phyloP scores from a whole-genome alignment of 495 filamentous ascomycete species.

The Xylaria intraflava region DNA sequence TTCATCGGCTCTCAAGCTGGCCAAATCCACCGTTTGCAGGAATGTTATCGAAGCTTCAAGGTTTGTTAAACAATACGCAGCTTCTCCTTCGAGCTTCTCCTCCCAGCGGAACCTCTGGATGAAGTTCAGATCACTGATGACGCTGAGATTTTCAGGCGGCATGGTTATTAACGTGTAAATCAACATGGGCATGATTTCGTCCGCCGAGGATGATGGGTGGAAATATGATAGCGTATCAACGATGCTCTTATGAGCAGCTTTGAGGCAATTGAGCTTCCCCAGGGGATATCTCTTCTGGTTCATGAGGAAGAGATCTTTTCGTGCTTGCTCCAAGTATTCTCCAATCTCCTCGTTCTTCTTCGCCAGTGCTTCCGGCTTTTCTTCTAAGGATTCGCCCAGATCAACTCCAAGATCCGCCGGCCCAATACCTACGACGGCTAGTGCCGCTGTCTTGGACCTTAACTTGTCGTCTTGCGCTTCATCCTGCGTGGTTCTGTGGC shows the following conservation, averaged over 20 bases:
- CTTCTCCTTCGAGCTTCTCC: conserved; percentile 82
- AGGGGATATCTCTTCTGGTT: conserved; percentile 78
- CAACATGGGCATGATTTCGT: conserved; percentile 92
- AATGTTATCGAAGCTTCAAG: conserved; percentile 93
- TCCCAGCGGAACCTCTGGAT: conserved; percentile 88
- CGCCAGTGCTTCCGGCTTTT: conserved; percentile 42
- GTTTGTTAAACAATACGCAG: conserved; percentile 93
- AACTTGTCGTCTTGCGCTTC: conserved; percentile 93
- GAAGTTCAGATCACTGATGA: conserved; percentile 89
- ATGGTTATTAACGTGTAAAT: conserved; percentile 93
- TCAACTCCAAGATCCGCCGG: conserved; percentile 81
- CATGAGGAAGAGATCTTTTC: conserved; percentile 73
- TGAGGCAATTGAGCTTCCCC: conserved; percentile 86
- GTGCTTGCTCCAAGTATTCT: conserved; percentile 62
- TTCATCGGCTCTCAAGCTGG: conserved; percentile 83
- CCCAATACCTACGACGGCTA: conserved; percentile 84
- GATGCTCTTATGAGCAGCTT: conserved; percentile 84
- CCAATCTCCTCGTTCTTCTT: conserved; percentile 66
- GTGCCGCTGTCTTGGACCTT: conserved; percentile 85
- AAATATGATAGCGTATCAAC: conserved; percentile 74
- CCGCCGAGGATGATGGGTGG: conserved; percentile 87
- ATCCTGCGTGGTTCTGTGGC: conserved; percentile 86
- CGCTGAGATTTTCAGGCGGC: conserved; percentile 75
- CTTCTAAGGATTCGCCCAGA: conserved; percentile 43
- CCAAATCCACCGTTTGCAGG: conserved; percentile 94